These are phyloP conservation scores for sunflower (Helianthus annuus) DNA, from an alignment of 129 eudicot species.

Conservation along the genomic window HanXRQr2.0-SUNRISE NC_035448.2:101578941-101579440, in stretches of 20 bases:
- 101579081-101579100: constrained; percentile 75
- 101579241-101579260: constrained; percentile 61
- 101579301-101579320: constrained; percentile 70
- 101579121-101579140: constrained; percentile 50
- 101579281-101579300: constrained; percentile 82
- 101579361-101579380: constrained; percentile 62
- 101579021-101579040: constrained; percentile 1
- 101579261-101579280: constrained; percentile 68
- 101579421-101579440: constrained; percentile 60
- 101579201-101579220: constrained; percentile 49
- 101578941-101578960: constrained; percentile 28
- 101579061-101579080: constrained; percentile 37
- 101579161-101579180: constrained; percentile 84
- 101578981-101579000: constrained; percentile 29
- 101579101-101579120: constrained; percentile 62
- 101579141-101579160: constrained; percentile 54
- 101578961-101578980: constrained; percentile 33
- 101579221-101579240: constrained; percentile 43
- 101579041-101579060: constrained; percentile 11
- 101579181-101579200: constrained; percentile 87
- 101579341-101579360: constrained; percentile 87
- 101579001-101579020: constrained; percentile 24
- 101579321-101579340: constrained; percentile 86
- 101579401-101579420: constrained; percentile 81
- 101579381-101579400: constrained; percentile 65